Evolutionary conservation across 2,329 filamentous ascomycete genomes (phyloP).

Genomic region (Fusarium sp.): DNA sequence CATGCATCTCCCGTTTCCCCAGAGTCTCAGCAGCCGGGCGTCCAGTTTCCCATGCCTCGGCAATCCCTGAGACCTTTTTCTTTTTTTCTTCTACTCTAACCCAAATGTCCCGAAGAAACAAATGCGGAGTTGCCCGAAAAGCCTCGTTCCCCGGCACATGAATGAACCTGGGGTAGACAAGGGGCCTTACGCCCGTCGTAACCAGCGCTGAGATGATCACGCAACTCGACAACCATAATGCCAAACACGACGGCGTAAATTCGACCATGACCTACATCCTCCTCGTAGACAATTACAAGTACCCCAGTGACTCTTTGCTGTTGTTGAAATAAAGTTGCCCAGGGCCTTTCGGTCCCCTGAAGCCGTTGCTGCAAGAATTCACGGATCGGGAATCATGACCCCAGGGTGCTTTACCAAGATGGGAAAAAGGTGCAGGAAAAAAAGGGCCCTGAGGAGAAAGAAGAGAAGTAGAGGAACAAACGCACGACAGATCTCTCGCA

Average conservation of each 20-base stretch:
- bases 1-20: constrained; percentile 8
- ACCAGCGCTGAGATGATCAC: not conserved
- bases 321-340: constrained; percentile 37
- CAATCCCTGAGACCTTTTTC: not conserved
- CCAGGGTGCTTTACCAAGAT: constrained; percentile 13
- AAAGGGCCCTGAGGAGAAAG: not conserved
- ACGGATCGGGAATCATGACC: constrained; percentile 32
- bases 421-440: constrained; percentile 7
- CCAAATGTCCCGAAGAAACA: not conserved
- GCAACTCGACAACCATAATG: not conserved
- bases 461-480: not conserved
- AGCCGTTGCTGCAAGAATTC: constrained; percentile 36
- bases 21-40: not conserved
- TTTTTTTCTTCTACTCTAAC: not conserved
- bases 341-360: constrained; percentile 19
- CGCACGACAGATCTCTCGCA: constrained; percentile 24
- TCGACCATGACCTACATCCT: not conserved
- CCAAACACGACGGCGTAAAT: not conserved
- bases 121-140: not conserved
- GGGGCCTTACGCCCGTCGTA: not conserved
- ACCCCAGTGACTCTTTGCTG: not conserved
- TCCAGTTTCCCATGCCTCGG: constrained; percentile 4
- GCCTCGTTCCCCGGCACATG: not conserved
- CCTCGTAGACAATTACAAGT: not conserved
- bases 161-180: not conserved